Conservation (phyloP, 768 basidiomycete species). For the Suillus sp. region DNA sequence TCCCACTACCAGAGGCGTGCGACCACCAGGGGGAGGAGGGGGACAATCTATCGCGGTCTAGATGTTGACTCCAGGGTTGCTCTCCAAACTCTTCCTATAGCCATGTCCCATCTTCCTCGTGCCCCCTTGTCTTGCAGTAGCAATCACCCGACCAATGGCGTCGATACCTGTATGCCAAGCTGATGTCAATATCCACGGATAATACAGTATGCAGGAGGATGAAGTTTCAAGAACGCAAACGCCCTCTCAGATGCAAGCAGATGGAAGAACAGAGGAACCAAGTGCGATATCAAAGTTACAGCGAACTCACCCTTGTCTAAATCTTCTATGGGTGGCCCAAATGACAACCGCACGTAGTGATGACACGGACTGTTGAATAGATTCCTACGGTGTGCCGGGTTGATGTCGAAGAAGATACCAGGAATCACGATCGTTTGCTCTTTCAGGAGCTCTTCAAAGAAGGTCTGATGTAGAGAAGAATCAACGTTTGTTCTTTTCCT, state of each 20-base stretch:
- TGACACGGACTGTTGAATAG: conserved; percentile 90
- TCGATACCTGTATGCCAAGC: conserved; percentile 61
- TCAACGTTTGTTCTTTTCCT: not conserved
- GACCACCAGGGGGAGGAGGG: not conserved
- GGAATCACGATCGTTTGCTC: conserved; percentile 90
- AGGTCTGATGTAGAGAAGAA: conserved; percentile 50
- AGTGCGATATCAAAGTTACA: not conserved
- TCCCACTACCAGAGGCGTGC: not conserved
- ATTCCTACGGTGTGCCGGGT: conserved; percentile 81
- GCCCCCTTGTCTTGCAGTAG: conserved; percentile 65
- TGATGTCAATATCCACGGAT: conserved; percentile 7
- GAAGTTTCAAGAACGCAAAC: not conserved
- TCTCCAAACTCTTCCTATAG: conserved; percentile 61
- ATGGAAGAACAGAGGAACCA: not conserved
- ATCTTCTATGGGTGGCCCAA: conserved; percentile 79
- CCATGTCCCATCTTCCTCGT: conserved; percentile 67
- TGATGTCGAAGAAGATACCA: conserved; percentile 86
- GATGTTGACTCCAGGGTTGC: conserved; percentile 25
- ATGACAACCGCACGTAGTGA: conserved; percentile 85
- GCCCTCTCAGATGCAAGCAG: not conserved
- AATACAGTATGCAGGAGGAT: not conserved
- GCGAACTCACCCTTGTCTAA: conserved; percentile 65
- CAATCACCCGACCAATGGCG: conserved; percentile 79
- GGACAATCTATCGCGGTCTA: conserved; percentile 14
- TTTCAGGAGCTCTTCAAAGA: conserved; percentile 93